Conservation (phyloP, 345 rosid genomes). For the Syzygium grande region DNA sequence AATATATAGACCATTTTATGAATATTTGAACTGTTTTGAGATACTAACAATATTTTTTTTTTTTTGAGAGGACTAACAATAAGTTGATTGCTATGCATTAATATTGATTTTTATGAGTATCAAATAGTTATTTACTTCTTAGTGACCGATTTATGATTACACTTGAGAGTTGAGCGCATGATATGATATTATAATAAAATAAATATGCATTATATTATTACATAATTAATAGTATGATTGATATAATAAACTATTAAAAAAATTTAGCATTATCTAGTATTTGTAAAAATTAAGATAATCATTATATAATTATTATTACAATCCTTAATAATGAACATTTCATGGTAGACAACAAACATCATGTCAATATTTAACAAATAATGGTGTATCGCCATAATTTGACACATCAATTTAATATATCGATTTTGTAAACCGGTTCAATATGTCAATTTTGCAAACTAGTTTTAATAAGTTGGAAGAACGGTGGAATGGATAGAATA, state of each 20-base stretch:
- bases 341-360: not conserved
- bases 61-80: too few species aligned
- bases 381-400: not conserved
- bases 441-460: not conserved
- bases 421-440: not conserved
- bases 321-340: not conserved
- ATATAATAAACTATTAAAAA: not conserved
- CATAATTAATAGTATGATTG: not conserved
- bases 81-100: not conserved
- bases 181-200: not conserved
- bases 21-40: not conserved
- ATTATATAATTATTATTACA: not conserved
- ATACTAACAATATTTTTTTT: not conserved
- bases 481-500: not conserved
- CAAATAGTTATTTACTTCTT: not conserved
- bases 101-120: not conserved
- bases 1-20: not conserved
- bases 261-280: not conserved
- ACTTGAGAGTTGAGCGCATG: not conserved
- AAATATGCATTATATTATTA: not conserved
- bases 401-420: not conserved
- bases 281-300: too few species aligned
- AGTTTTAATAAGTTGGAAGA: not conserved
- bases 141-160: not conserved
- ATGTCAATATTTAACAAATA: not conserved